A percentile compares a stretch with the other conserved stretches of the same genome.
Conservation (phyloP, 164 flowering plant genomes). For the Sedum album region DNA sequence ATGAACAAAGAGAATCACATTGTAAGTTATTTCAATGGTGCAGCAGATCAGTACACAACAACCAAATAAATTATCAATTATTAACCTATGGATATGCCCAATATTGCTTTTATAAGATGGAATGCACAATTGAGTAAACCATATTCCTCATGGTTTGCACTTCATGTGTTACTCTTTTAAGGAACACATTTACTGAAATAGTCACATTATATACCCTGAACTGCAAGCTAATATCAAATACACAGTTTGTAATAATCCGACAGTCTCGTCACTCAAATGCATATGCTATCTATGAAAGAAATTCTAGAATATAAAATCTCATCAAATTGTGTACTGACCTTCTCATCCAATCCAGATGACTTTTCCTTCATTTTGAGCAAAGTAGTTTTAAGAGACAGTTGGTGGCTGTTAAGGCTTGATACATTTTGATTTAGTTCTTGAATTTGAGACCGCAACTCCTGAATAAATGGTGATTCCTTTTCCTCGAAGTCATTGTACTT, state of each 20-base stretch:
- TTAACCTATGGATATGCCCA: background rate
- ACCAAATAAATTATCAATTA: background rate
- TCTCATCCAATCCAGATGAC: slow-evolving; percentile 50
- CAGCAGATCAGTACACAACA: background rate
- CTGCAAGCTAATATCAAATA: background rate
- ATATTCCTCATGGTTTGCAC: background rate
- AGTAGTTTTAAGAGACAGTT: slow-evolving; percentile 49
- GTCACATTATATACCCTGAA: background rate
- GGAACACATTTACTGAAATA: background rate
- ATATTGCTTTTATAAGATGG: background rate
- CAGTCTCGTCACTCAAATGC: background rate
- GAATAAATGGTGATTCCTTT: slow-evolving; percentile 61
- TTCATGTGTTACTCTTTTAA: background rate
- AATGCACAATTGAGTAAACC: background rate
- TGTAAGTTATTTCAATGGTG: background rate
- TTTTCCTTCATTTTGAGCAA: slow-evolving; percentile 52
- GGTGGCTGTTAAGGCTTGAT: slow-evolving; percentile 64
- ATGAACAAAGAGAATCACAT: background rate
- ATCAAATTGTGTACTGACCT: slow-evolving; percentile 34
- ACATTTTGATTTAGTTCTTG: slow-evolving; percentile 58
- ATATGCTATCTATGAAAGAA: background rate
- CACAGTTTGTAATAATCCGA: background rate
- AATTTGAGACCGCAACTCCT: slow-evolving; percentile 53
- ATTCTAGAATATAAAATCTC: background rate
- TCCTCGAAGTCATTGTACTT: slow-evolving; percentile 43